Evolutionary conservation across 495 filamentous ascomycete genomes (phyloP), one percentile per base, ranked within the genome.

Genomic region (Amphirosellinia nigrospora): DNA sequence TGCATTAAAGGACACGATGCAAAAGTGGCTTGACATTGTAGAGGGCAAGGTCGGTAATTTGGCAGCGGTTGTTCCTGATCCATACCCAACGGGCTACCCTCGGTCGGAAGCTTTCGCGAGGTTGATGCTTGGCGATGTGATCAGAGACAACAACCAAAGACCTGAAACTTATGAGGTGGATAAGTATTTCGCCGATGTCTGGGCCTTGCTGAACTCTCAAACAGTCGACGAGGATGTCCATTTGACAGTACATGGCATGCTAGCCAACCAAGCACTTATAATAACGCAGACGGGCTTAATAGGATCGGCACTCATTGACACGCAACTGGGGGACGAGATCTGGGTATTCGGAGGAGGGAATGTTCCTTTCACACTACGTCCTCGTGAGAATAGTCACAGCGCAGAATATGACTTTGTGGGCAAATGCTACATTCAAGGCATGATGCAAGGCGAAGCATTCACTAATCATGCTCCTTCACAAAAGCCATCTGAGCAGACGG

Each of bases 371-470:
- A 55, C 50, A 55, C 50, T 55, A 30, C 50, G 50, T 55, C 26
- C 23, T 55, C 50, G 50, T 7, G n/a, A 48, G n/a, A 48, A 16
- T 48, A 16, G 9, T 15, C n/a, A 21, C 21, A 10, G 50, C 50
- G 50, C 50, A 32, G 50, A 55, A 30, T 55, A 55, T 26, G 50
- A 55, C 50, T 55, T 55, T 15, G 50, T 55, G 16, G 50, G 50
- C 50, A 55, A 55, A 4, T 55, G 50, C 50, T 55, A 55, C 50
- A 55, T 55, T 55, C 50, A 55, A 55, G 50, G 50, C 28, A 55
- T 55, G 11, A 55, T 55, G 50, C 50, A 55, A 55, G 50, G 50
- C 23, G 50, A 55, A 55, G 21, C 50, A 16, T 55, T 55, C 30
- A 9, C 50, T 1, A 30, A 55, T 16, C 15, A 55, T 13, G 16